Evolutionary conservation across 495 filamentous ascomycete genomes (phyloP), one percentile per base, ranked within the genome.

Genomic region (Hypoxylon lienhwacheense): DNA sequence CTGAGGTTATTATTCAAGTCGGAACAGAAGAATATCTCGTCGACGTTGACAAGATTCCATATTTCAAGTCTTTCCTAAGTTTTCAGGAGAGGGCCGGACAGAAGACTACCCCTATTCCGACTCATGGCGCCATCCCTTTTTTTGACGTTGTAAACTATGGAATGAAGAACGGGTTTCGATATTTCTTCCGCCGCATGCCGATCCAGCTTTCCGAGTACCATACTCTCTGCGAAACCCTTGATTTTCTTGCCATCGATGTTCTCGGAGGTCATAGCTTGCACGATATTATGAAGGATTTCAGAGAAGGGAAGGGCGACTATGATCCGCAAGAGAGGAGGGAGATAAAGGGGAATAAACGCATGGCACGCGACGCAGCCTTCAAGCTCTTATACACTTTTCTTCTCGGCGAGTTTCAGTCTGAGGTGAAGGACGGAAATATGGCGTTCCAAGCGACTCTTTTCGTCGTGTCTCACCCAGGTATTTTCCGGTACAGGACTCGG

Each of bases 181-280:
- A 67, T 24, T 58, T 67, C 44, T 65, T 67, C 41, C 51, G 59
- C 14, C 55, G 58, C 48, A 55, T 68, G 53, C 62, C 59, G 8
- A 26, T 29, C 7, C 26, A 50, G 21, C 33, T 66, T 14, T 34
- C 49, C 22, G 56, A 55, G 26, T 61, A 68, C 44, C 55, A 41
- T 15, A 19, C 26, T 2, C 59, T 68, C 25, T 66, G 63, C 53
- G 29, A 52, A 17, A 39, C 44, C 5, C 49, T 66, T 39, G 34
- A 59, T 14, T 37, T 52, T 17, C 59, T 64, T 24, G 6, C 36
- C 24, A 44, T 61, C 22, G 42, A 66, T 12, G 42, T 58, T 0
- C 29, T 63, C 24, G 20, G 17, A 3, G 32, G 44, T 3, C 55
- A 26, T 7, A 51, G 33, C 2, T 10, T 59, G 4, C 44, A 43